These are phyloP conservation scores for Echites panduratus DNA, from an alignment of 257 asterid genomes.

Conservation along the genomic window DNA sequence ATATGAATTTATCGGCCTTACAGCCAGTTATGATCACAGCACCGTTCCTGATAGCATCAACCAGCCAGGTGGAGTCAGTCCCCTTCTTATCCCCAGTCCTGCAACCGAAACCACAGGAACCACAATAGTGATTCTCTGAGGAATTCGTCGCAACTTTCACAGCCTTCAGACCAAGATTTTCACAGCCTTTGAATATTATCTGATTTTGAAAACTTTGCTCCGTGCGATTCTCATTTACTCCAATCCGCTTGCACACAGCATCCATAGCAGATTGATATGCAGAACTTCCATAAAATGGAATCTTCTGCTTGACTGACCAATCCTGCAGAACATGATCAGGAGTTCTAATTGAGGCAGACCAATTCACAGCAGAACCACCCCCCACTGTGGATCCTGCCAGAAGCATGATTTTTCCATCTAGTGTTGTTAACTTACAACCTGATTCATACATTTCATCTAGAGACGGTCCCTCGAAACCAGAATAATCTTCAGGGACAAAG, in stretches of 20 bases:
- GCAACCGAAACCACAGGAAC: constrained; percentile 89
- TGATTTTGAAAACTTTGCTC: constrained; percentile 72
- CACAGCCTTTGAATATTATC: constrained; percentile 57
- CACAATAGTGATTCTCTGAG: constrained; percentile 70
- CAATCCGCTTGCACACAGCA: constrained; percentile 57
- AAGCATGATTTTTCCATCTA: constrained; percentile 64
- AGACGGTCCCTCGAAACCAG: constrained; percentile 88
- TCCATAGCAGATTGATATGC: constrained; percentile 80
- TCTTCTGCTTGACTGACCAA: constrained; percentile 50
- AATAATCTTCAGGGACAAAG: constrained; percentile 68
- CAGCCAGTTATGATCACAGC: constrained; percentile 76
- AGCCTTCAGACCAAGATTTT: constrained; percentile 60
- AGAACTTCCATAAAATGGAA: constrained; percentile 41
- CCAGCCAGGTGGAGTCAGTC: constrained; percentile 73
- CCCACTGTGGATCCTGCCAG: constrained; percentile 74
- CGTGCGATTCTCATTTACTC: constrained; percentile 51
- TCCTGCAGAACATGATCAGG: constrained; percentile 64
- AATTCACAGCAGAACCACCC: constrained; percentile 73
- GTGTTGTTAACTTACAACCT: constrained; percentile 58
- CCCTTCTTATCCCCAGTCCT: constrained; percentile 83
- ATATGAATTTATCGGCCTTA: constrained; percentile 49
- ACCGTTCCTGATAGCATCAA: constrained; percentile 67
- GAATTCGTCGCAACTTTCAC: constrained; percentile 54
- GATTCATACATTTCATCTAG: constrained; percentile 54
- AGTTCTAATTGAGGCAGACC: constrained; percentile 84